These are phyloP conservation scores for Hypoxylon sp. DNA, from an alignment of 2,329 filamentous ascomycete genomes.

Conservation along the genomic window DNA sequence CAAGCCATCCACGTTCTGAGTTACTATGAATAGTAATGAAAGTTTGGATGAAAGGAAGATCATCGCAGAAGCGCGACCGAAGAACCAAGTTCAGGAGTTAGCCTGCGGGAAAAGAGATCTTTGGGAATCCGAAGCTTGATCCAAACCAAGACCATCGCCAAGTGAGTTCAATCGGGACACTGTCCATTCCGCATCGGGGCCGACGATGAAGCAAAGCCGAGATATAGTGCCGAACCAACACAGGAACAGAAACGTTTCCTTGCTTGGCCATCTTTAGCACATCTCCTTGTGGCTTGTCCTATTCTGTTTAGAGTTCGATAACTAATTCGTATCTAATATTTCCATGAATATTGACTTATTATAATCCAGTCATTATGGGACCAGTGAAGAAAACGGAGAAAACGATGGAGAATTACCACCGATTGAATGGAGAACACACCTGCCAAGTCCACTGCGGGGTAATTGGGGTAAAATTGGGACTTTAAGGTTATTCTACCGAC, in stretches of 20 bases:
- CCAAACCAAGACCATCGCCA: conserved; percentile 33
- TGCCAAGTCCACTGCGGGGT: conserved; percentile 10
- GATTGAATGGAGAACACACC: conserved; percentile 6
- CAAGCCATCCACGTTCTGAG: background rate
- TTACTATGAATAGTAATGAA: conserved; percentile 32
- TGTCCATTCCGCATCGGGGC: conserved; percentile 19
- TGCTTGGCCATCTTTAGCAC: conserved; percentile 13
- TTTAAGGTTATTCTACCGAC: background rate
- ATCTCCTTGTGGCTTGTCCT: conserved; percentile 1
- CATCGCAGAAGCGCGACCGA: conserved; percentile 8
- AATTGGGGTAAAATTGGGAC: conserved; percentile 27
- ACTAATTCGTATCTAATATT: background rate
- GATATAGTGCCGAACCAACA: conserved; percentile 23
- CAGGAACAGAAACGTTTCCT: conserved; percentile 11
- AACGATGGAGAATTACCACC: background rate
- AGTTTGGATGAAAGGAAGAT: conserved; percentile 33
- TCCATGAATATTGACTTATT: background rate
- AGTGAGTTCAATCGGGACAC: conserved; percentile 17
- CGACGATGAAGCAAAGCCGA: conserved; percentile 42
- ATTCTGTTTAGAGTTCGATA: background rate
- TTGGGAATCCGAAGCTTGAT: conserved; percentile 30
- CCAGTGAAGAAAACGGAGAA: background rate
- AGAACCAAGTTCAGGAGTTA: conserved; percentile 13
- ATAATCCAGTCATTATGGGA: background rate
- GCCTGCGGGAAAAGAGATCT: conserved; percentile 18